Evolutionary conservation across 306 rosid species (phyloP).

Genomic region (Castanospermum australe): DNA sequence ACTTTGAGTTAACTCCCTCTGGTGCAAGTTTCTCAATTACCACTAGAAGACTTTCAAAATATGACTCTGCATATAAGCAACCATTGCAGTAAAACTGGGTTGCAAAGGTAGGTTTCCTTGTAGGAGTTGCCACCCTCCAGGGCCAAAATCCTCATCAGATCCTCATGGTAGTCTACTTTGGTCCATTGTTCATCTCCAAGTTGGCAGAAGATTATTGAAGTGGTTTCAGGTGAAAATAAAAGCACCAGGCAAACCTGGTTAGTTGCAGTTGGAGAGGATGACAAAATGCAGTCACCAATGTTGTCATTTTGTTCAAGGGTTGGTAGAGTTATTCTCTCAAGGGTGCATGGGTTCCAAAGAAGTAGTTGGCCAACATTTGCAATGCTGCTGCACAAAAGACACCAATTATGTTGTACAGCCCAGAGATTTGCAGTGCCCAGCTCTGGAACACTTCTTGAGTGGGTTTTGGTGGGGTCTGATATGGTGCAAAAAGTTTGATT

Average conservation of each 20-base stretch:
- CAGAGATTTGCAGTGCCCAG: background rate
- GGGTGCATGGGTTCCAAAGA: slow-evolving; percentile 9
- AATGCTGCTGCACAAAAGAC: background rate
- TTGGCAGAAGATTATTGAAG: slow-evolving; percentile 1
- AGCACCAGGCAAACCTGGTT: background rate
- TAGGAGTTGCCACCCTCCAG: too few species aligned
- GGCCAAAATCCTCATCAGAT: background rate
- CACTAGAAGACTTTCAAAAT: background rate
- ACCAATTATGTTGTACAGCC: background rate
- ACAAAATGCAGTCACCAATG: background rate
- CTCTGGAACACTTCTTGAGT: too few species aligned
- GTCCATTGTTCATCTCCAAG: slow-evolving; percentile 12
- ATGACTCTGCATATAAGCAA: background rate
- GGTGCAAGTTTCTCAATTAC: background rate
- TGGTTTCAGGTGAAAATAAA: background rate
- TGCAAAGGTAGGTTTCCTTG: too few species aligned
- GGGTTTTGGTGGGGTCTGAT: too few species aligned
- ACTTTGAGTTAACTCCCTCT: background rate
- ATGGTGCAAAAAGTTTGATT: too few species aligned
- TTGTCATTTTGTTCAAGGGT: background rate
- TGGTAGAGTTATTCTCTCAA: background rate
- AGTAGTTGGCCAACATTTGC: background rate
- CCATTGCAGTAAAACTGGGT: background rate
- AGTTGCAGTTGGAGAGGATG: background rate
- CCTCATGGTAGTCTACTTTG: background rate